These are phyloP conservation scores for Neurospora sp. DNA, from an alignment of 495 filamentous ascomycete genomes.

Conservation along the genomic window DNA sequence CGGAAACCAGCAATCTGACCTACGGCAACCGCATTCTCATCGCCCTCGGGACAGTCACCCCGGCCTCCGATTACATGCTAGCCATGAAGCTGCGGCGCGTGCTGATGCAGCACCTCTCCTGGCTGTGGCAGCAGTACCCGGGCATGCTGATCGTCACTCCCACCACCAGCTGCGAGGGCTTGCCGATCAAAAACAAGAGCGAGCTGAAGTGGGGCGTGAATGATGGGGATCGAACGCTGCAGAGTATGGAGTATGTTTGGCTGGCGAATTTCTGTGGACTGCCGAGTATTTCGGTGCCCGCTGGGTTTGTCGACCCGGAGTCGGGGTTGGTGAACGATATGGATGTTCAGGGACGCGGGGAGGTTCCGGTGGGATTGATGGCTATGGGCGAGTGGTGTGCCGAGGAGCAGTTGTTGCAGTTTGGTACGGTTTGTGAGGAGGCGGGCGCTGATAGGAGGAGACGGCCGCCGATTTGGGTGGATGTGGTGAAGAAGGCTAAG, in stretches of 20 bases:
- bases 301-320: conserved; percentile 45
- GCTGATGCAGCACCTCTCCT: conserved; percentile 68
- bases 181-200: conserved; percentile 43
- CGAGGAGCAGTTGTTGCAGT: conserved; percentile 61
- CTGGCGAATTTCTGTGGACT: conserved; percentile 73
- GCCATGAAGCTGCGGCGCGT: conserved; percentile 66
- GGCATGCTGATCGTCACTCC: conserved; percentile 69
- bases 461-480: conserved; percentile 19
- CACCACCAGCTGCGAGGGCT: conserved; percentile 63
- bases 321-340: conserved; percentile 15
- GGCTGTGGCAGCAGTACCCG: conserved; percentile 59
- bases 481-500: conserved; percentile 17
- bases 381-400: conserved; percentile 73
- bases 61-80: conserved; percentile 57
- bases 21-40: conserved; percentile 63
- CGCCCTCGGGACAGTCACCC: conserved; percentile 50
- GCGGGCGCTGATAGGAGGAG: conserved; percentile 10
- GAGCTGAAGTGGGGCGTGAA: conserved; percentile 55
- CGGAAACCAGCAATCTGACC: conserved; percentile 36
- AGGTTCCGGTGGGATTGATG: conserved; percentile 70
- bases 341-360: conserved; percentile 25
- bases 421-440: conserved; percentile 54
- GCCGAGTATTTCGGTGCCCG: conserved; percentile 60
- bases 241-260: conserved; percentile 80
- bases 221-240: conserved; percentile 56